Evolutionary conservation across 2,329 filamentous ascomycete species (phyloP).

Genomic region (Pleomassaria siparia): DNA sequence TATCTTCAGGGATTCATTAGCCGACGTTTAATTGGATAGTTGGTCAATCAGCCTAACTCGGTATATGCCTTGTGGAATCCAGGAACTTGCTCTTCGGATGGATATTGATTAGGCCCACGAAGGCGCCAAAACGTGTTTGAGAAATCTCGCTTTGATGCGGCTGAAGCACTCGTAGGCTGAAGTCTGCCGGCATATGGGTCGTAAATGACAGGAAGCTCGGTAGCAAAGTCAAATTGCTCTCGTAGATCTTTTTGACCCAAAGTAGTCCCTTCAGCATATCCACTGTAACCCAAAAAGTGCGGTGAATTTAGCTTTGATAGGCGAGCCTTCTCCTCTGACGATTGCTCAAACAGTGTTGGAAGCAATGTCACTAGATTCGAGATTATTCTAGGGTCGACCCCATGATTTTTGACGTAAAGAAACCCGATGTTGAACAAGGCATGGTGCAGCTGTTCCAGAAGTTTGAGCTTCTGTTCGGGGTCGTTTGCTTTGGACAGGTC

Average conservation of each 20-base stretch:
- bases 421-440: constrained; percentile 57
- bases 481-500: constrained; percentile 51
- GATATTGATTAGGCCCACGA: constrained; percentile 44
- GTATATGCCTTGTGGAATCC: constrained; percentile 35
- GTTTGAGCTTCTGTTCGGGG: constrained; percentile 31
- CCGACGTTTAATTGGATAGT: constrained; percentile 4
- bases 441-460: constrained; percentile 49
- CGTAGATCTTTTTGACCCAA: constrained; percentile 54
- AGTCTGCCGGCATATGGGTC: neutral
- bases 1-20: constrained; percentile 41
- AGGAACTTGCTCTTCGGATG: constrained; percentile 26
- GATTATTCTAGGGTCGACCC: constrained; percentile 43
- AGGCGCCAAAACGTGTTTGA: constrained; percentile 45
- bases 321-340: constrained; percentile 40
- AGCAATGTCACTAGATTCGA: constrained; percentile 45
- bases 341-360: constrained; percentile 50
- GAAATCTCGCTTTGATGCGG: constrained; percentile 43
- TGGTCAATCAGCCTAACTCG: constrained; percentile 17
- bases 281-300: constrained; percentile 64
- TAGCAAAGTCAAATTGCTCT: constrained; percentile 64
- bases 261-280: constrained; percentile 58
- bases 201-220: constrained; percentile 48
- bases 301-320: constrained; percentile 51
- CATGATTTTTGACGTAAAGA: constrained; percentile 56
- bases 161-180: constrained; percentile 21